Evolutionary conservation across 768 basidiomycete genomes (phyloP).

Genomic region (Cubamyces lactineus): DNA sequence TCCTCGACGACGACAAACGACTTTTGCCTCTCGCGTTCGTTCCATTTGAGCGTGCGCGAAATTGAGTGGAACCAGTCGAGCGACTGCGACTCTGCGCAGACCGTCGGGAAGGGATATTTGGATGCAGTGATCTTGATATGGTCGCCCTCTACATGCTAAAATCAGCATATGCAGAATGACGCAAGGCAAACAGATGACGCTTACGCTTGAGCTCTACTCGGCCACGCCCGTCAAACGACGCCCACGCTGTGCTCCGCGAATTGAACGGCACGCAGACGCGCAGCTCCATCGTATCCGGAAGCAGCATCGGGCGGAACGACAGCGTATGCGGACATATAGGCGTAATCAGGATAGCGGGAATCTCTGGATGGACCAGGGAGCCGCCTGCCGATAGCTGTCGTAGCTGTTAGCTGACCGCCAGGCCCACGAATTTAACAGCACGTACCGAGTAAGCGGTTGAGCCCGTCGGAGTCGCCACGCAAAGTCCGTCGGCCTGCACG

Average conservation of each 20-base stretch:
- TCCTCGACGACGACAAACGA: constrained; percentile 99
- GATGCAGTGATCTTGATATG: constrained; percentile 98
- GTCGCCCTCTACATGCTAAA: constrained; percentile 78
- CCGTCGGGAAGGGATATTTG: constrained; percentile 97
- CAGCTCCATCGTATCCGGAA: constrained; percentile 98
- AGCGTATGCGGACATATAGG: constrained; percentile 99
- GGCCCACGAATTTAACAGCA: constrained; percentile 18
- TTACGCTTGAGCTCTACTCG: constrained; percentile 93
- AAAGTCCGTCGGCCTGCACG: constrained; percentile 96
- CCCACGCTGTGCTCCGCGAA: constrained; percentile 98
- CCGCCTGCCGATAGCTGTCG: constrained; percentile 90
- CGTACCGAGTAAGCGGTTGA: constrained; percentile 97
- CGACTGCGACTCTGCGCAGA: constrained; percentile 96
- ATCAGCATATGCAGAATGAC: constrained; percentile 6
- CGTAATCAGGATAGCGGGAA: constrained; percentile 93
- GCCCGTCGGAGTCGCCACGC: constrained; percentile 94
- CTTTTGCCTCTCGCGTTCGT: constrained; percentile 97
- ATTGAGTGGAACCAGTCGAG: constrained; percentile 99
- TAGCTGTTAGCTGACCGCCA: constrained; percentile 19
- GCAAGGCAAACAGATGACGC: constrained; percentile 35
- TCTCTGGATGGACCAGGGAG: constrained; percentile 96
- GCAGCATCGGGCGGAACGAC: constrained; percentile 97
- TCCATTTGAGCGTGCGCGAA: constrained; percentile 97
- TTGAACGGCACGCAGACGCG: constrained; percentile 99
- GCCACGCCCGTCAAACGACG: constrained; percentile 96